These are phyloP conservation scores for Teratosphaeria nubilosa DNA, from an alignment of 2,329 filamentous ascomycete species.

Conservation along the genomic window DNA sequence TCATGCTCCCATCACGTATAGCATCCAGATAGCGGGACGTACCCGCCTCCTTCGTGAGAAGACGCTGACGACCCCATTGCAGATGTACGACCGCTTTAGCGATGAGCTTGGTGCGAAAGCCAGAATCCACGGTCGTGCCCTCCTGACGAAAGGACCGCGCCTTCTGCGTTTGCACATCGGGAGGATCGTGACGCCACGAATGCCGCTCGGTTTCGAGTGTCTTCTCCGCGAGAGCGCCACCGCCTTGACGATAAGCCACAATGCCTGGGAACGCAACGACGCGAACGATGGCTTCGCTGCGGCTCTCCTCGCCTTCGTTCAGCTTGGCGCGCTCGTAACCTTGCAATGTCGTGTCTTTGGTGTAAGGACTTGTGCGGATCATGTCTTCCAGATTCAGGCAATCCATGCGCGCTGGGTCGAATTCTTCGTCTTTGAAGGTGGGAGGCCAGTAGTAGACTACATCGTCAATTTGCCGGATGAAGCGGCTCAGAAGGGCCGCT, in stretches of 20 bases:
- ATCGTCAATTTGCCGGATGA: conserved; percentile 13
- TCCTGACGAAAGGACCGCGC: neutral
- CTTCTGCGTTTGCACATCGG: conserved; percentile 1
- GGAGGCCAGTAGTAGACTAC: conserved; percentile 22
- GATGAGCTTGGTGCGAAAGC: conserved; percentile 19
- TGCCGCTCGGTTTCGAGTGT: conserved; percentile 10
- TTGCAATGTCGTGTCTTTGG: conserved; percentile 6
- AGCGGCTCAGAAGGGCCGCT: conserved; percentile 12
- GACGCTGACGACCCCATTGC: conserved; percentile 20
- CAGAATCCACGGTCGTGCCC: conserved; percentile 9
- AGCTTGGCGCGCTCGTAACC: conserved; percentile 12
- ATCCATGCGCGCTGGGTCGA: conserved; percentile 20
- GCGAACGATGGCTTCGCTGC: conserved; percentile 18
- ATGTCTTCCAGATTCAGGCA: conserved; percentile 17
- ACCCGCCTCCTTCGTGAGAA: conserved; percentile 22
- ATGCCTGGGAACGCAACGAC: conserved; percentile 20
- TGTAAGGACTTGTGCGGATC: conserved; percentile 15
- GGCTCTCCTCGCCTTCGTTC: conserved; percentile 5
- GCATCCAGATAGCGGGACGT: conserved; percentile 19
- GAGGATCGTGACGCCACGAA: neutral
- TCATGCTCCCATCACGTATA: conserved; percentile 8
- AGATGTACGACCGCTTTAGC: conserved; percentile 19
- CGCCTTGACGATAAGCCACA: conserved; percentile 18
- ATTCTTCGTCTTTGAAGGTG: conserved; percentile 24
- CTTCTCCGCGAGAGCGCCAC: conserved; percentile 13